Conservation (phyloP, 176 grass and related monocot species). For the Avena atlantica region DNA sequence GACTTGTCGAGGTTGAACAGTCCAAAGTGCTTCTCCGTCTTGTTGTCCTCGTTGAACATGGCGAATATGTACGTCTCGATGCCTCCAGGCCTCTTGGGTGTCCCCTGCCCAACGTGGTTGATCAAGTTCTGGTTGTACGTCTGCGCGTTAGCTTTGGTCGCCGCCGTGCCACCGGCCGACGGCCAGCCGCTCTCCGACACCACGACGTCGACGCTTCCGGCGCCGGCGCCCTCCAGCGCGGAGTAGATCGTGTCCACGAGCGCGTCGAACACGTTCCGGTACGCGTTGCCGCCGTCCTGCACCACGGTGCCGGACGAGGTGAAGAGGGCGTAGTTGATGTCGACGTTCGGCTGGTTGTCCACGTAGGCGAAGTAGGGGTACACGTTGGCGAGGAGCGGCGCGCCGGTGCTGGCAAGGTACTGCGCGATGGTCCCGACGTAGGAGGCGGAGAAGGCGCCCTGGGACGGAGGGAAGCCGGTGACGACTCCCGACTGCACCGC, state of each 20-base stretch:
- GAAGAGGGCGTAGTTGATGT: neutral
- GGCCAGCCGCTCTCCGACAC: conserved; percentile 73
- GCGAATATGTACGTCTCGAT: conserved; percentile 62
- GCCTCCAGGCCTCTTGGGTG: conserved; percentile 42
- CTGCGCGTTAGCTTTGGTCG: conserved; percentile 37
- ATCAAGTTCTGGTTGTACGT: conserved; percentile 27
- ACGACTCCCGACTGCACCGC: neutral
- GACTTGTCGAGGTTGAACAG: conserved; percentile 41
- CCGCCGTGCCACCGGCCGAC: conserved; percentile 32
- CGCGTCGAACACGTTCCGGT: neutral
- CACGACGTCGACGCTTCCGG: conserved; percentile 27
- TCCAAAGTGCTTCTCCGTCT: conserved; percentile 50
- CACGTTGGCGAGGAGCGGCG: neutral
- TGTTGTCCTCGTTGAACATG: conserved; percentile 65
- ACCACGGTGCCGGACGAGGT: neutral
- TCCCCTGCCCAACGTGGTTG: conserved; percentile 43
- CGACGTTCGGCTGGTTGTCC: neutral
- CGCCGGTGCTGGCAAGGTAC: neutral
- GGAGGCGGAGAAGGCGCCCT: neutral
- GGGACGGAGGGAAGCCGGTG: neutral
- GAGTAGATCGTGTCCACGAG: neutral
- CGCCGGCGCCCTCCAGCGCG: neutral
- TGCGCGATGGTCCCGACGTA: neutral
- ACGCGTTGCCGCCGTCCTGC: neutral
- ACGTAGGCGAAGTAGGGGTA: neutral